Base-by-base conservation (phyloP, 202 grass and related monocot genomes). In the Digitaria exilis region DNA sequence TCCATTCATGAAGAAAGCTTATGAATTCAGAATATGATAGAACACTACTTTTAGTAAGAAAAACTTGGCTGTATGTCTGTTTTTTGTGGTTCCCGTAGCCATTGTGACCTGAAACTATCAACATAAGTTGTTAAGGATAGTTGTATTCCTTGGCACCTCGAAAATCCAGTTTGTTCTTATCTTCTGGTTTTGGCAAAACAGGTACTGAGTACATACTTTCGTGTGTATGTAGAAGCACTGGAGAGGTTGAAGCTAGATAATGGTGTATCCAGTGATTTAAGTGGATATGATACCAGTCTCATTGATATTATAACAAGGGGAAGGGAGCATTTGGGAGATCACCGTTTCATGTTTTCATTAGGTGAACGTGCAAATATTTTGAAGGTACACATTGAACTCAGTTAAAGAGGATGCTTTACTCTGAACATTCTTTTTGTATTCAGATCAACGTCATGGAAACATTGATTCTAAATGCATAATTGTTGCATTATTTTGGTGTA, bases 281-380 rank as follows among this genome's bases (percentile, higher is more conserved):
- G 73, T 89, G 89, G 86, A 74, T 71, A 92, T 90, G 89, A 92
- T 42, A 77, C 80, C 43, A 94, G 73, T 15, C 84, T 77, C 16
- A 80, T 76, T 37, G 84, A 91, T 76, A 88, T 89, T 85, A 88
- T 93, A 60, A 75, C 87, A 90, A 90, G 80, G 80, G 90, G 88
- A 48, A 90, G 88, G 81, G 89, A 92, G 16, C 73, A 89, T 80
- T 59, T 85, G 48, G 89, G 90, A 88, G 86, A 79, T 63, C 85
- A 80, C 24, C 83, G 77, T 75, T 89, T 90, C 81, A 91, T 97
- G 76, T 97, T 97, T 89, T 89, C 91, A 52, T 89, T 94, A 86
- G 94, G 94, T 62, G 85, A 94, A 79, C 89, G 91, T 75, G 75
- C 90, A 94, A 84, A 94, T 72, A 92, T 97, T 82, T 89, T 97